Conservation (phyloP, 2,329 filamentous ascomycete species). For the Thermothelomyces thermophilus region DNA sequence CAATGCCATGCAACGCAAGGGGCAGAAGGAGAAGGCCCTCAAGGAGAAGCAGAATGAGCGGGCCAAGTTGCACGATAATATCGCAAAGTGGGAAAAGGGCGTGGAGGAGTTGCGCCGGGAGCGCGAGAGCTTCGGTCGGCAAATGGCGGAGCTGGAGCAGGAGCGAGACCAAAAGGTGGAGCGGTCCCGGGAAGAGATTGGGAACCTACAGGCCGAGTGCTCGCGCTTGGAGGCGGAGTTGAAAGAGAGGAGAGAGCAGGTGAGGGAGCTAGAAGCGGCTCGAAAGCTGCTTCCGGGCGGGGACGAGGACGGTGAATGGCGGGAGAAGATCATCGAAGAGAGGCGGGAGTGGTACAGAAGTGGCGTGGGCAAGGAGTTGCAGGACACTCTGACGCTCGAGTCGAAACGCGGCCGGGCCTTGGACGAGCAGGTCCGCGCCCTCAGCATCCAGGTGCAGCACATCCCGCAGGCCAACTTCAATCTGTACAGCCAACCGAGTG, state of each 20-base stretch:
- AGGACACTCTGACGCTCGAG: constrained; percentile 42
- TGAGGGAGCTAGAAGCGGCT: constrained; percentile 68
- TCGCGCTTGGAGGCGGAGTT: constrained; percentile 64
- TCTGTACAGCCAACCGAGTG: constrained; percentile 41
- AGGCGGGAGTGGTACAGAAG: constrained; percentile 49
- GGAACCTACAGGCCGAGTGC: constrained; percentile 57
- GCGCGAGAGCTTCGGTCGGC: constrained; percentile 46
- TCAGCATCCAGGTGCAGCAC: constrained; percentile 41
- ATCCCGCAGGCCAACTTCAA: constrained; percentile 29
- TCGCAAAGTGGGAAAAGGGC: constrained; percentile 60
- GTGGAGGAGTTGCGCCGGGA: constrained; percentile 54
- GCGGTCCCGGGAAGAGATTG: constrained; percentile 49
- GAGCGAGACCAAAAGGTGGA: constrained; percentile 47
- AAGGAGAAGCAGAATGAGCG: constrained; percentile 64
- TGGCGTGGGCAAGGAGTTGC: constrained; percentile 46
- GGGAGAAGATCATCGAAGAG: constrained; percentile 44
- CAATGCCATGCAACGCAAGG: constrained; percentile 68
- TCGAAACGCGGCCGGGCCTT: constrained; percentile 41
- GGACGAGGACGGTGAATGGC: constrained; percentile 54
- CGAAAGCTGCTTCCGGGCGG: constrained; percentile 56
- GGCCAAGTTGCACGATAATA: constrained; percentile 62
- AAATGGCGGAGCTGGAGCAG: constrained; percentile 45
- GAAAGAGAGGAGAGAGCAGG: constrained; percentile 60
- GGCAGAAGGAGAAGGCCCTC: constrained; percentile 67
- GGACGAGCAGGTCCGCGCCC: constrained; percentile 41